phyloP scores from a whole-genome alignment of 2,329 filamentous ascomycete genomes.

The Albifimbria verrucaria region DNA sequence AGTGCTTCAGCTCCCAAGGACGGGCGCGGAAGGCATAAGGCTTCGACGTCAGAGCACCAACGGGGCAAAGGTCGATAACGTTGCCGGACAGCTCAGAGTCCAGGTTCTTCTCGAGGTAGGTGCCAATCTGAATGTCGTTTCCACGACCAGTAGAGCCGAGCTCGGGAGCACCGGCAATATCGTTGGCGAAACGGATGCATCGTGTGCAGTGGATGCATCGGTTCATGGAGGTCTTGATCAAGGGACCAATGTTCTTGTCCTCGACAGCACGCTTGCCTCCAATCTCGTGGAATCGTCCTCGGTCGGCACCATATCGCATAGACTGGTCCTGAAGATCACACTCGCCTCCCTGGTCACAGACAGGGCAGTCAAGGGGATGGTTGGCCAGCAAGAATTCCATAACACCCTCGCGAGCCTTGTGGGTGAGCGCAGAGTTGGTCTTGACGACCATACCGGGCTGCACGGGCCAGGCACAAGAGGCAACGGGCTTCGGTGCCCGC shows the following conservation, averaged over 20 bases:
- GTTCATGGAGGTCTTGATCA: constrained; percentile 99
- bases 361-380: constrained; percentile 92
- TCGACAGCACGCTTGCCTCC: constrained; percentile 96
- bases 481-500: constrained; percentile 91
- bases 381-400: constrained; percentile 99
- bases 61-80: constrained; percentile 96
- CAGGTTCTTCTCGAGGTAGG: constrained; percentile 91
- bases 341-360: constrained; percentile 98
- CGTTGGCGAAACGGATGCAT: constrained; percentile 96
- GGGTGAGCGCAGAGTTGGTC: constrained; percentile 91
- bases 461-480: constrained; percentile 98
- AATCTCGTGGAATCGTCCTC: constrained; percentile 94
- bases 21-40: constrained; percentile 96
- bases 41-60: constrained; percentile 94
- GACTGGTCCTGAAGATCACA: constrained; percentile 99
- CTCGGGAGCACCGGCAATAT: constrained; percentile 92
- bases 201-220: constrained; percentile 98
- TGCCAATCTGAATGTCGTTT: constrained; percentile 97
- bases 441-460: constrained; percentile 99
- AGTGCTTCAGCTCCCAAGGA: constrained; percentile 96
- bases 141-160: constrained; percentile 92
- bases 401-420: constrained; percentile 97
- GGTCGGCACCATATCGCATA: constrained; percentile 95
- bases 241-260: constrained; percentile 97
- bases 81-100: constrained; percentile 95